Conservation (phyloP, 139 green algal genomes). For the Limnomonas spitsbergensis region DNA sequence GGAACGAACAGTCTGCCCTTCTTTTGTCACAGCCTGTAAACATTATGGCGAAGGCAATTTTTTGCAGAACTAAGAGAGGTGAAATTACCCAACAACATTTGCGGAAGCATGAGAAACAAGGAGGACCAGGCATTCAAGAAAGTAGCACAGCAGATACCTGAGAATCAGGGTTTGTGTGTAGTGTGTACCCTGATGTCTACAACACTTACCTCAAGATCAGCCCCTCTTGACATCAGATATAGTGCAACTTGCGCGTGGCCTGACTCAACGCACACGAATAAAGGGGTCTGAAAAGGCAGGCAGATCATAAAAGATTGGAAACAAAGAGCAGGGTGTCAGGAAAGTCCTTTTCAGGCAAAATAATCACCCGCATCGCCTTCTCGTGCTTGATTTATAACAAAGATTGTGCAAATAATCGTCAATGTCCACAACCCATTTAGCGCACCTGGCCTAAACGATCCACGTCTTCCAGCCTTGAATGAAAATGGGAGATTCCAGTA, state of each 20-base stretch:
- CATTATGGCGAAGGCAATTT: background rate
- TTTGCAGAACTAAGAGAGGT: background rate
- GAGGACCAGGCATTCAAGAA: background rate
- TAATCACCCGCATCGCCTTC: background rate
- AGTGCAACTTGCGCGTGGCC: background rate
- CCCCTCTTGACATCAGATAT: background rate
- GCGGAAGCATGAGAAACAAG: background rate
- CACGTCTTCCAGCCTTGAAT: background rate
- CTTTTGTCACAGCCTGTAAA: background rate
- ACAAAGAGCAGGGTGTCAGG: background rate
- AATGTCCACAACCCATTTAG: background rate
- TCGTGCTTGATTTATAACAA: background rate
- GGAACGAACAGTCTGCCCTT: background rate
- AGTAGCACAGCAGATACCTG: background rate
- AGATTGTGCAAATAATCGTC: background rate
- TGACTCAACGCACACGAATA: background rate
- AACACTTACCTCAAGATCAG: background rate
- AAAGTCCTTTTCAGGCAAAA: background rate
- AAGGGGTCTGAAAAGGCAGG: conserved; percentile 24
- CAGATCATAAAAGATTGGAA: conserved; percentile 14
- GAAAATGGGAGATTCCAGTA: too few species aligned
- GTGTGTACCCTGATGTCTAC: background rate
- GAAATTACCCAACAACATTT: background rate
- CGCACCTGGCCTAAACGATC: background rate
- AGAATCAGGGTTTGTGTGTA: background rate